A percentile compares a stretch with the other conserved stretches of the same genome.
Evolutionary conservation across 805 yeast genomes (phyloP).

Genomic region (Yarrowia sp.): DNA sequence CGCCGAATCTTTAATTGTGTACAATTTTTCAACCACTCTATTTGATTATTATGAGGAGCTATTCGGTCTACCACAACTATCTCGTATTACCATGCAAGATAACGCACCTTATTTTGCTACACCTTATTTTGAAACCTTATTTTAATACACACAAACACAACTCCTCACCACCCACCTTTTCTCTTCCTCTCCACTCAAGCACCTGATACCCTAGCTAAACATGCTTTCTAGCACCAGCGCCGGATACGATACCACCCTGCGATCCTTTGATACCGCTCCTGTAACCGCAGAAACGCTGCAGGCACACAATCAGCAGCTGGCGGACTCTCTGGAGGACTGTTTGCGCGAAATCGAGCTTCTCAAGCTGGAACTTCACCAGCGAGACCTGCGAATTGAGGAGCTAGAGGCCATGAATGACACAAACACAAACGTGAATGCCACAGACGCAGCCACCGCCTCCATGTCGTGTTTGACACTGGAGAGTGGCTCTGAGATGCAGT

Average conservation of each 20-base stretch:
- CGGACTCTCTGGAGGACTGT: conserved; percentile 15
- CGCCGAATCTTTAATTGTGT: too few species aligned
- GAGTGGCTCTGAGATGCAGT: neutral
- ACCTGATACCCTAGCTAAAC: conserved; percentile 20
- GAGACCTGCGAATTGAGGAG: conserved; percentile 12
- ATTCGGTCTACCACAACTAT: too few species aligned
- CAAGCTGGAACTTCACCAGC: conserved; percentile 19
- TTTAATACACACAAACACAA: neutral
- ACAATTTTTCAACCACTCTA: too few species aligned
- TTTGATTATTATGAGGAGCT: too few species aligned
- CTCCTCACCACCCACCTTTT: too few species aligned
- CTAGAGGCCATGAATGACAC: neutral
- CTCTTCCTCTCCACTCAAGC: neutral
- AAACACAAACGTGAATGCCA: neutral
- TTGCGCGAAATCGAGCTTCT: conserved; percentile 29
- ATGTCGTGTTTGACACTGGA: conserved; percentile 10
- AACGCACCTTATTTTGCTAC: too few species aligned
- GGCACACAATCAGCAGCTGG: conserved; percentile 21
- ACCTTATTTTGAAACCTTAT: neutral
- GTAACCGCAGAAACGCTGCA: conserved; percentile 2
- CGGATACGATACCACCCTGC: conserved; percentile 26
- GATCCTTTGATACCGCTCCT: conserved; percentile 14
- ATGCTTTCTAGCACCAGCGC: conserved; percentile 19
- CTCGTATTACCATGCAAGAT: too few species aligned
- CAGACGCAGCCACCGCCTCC: conserved; percentile 10